Evolutionary conservation across 2,329 filamentous ascomycete species (phyloP), one percentile per base, ranked within the genome.

Genomic region (Botrytis byssoidea): DNA sequence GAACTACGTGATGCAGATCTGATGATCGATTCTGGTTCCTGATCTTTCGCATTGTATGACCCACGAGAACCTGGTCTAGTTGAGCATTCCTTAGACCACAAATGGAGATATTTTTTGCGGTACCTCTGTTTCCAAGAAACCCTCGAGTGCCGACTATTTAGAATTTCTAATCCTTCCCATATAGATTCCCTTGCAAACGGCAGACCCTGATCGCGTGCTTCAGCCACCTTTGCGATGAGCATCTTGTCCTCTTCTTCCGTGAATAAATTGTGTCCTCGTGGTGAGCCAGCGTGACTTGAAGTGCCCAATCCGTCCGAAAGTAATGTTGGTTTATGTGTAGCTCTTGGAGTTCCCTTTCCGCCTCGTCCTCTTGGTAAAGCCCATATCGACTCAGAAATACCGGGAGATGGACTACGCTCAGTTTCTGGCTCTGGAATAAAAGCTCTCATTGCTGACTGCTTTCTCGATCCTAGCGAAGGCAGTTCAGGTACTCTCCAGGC

Each of bases 311-410:
- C 20, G 51, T 70, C 71, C 40, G 37, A 74, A 55, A 8, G 72
- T 60, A 7, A 57, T 46, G 60, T 57, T 57, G 66, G 35, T 46
- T 69, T 68, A 18, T 20, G 4, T n/a, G 22, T 2, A n/a, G n/a
- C 51, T 70, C n/a, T 60, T 40, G 46, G 37, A 29, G n/a, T 42
- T 65, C 57, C 63, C 8, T 61, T 71, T 61, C 32, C 63, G 37
- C 74, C 71, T 22, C 73, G 76, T 42, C 57, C 48, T 71, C 51
- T 59, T 59, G 70, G 60, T 59, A 77, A 75, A 18, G 80, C 80
- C 80, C 80, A 81, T 42, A 81, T 70, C n/a, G 80, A 81, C 29
- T 55, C 40, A 29, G 67, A 68, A 14, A 74, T 70, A 40, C 77
- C 75, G 12, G 79, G 80, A 25, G 80, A 81, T 25, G 76, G 75